These are phyloP conservation scores for Bertia moriformis DNA, from an alignment of 2,329 filamentous ascomycete species.

Conservation along the genomic window DNA sequence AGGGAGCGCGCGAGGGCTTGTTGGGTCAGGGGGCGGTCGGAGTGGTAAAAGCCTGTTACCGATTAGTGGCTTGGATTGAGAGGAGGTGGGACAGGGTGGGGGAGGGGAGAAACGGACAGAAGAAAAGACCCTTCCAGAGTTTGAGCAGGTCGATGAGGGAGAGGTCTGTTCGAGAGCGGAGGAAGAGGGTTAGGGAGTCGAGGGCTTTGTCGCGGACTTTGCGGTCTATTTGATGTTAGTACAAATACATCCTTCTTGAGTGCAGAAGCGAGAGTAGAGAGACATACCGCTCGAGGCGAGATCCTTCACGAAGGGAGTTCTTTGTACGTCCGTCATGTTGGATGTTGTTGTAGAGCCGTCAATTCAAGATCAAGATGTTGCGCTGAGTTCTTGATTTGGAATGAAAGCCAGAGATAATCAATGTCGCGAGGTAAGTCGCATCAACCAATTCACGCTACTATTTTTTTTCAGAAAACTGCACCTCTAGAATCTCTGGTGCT, in stretches of 20 bases:
- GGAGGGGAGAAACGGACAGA: conserved; percentile 25
- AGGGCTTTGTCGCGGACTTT: conserved; percentile 38
- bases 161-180: conserved; percentile 30
- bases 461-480: too few species aligned
- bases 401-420: too few species aligned
- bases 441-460: too few species aligned
- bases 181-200: conserved; percentile 35
- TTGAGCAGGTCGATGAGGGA: conserved; percentile 39
- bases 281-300: conserved; percentile 40
- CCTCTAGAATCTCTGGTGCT: too few species aligned
- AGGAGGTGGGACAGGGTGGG: neutral
- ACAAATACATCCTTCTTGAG: conserved; percentile 5
- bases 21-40: conserved; percentile 42
- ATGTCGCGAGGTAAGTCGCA: too few species aligned
- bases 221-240: conserved; percentile 23
- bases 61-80: neutral
- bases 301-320: conserved; percentile 35
- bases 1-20: conserved; percentile 41
- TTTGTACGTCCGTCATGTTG: neutral
- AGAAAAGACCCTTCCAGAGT: conserved; percentile 50
- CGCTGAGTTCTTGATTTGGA: neutral
- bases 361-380: too few species aligned
- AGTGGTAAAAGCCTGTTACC: conserved; percentile 38
- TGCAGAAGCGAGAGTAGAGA: too few species aligned
- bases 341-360: too few species aligned